A percentile compares a stretch with the other conserved stretches of the same genome.
Evolutionary conservation across 257 asterid genomes (phyloP).

Genomic region (Lantana camara): DNA sequence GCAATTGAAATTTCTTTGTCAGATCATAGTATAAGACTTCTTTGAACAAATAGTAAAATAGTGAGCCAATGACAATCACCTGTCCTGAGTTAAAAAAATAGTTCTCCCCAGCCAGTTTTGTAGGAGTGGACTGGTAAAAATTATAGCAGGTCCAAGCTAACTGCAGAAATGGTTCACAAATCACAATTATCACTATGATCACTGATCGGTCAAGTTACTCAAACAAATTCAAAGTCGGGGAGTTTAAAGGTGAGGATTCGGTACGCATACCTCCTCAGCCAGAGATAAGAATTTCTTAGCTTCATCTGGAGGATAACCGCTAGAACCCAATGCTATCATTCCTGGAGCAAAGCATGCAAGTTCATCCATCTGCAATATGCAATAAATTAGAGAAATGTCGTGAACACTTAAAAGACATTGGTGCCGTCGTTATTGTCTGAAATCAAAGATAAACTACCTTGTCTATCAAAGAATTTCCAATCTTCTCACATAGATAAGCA

Average conservation of each 20-base stretch:
- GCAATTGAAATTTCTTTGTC: background rate
- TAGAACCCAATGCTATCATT: constrained; percentile 93
- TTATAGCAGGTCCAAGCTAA: constrained; percentile 99
- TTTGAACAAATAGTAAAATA: constrained; percentile 9
- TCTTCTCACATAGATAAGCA: constrained; percentile 90
- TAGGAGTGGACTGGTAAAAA: constrained; percentile 95
- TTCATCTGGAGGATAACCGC: constrained; percentile 85
- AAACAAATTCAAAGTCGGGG: constrained; percentile 15
- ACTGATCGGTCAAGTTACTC: no score
- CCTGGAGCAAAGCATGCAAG: constrained; percentile 99
- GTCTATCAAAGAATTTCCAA: constrained; percentile 71
- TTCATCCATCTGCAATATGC: constrained; percentile 90
- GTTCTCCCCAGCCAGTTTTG: constrained; percentile 99
- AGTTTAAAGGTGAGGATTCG: constrained; percentile 20
- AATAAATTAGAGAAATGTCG: constrained; percentile 24
- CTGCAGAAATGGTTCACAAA: constrained; percentile 52
- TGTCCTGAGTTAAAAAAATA: constrained; percentile 82
- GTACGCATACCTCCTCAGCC: constrained; percentile 85
- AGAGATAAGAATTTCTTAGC: constrained; percentile 71
- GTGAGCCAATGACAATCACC: constrained; percentile 40
- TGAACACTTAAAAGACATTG: constrained; percentile 5
- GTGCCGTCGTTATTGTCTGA: constrained; percentile 17
- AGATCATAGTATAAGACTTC: constrained; percentile 1
- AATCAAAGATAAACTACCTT: constrained; percentile 57
- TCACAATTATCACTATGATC: no score